A percentile compares a stretch with the other conserved stretches of the same genome.
phyloP scores from a whole-genome alignment of 2,329 filamentous ascomycete species.

The Arthrobotrys pseudoclavata region DNA sequence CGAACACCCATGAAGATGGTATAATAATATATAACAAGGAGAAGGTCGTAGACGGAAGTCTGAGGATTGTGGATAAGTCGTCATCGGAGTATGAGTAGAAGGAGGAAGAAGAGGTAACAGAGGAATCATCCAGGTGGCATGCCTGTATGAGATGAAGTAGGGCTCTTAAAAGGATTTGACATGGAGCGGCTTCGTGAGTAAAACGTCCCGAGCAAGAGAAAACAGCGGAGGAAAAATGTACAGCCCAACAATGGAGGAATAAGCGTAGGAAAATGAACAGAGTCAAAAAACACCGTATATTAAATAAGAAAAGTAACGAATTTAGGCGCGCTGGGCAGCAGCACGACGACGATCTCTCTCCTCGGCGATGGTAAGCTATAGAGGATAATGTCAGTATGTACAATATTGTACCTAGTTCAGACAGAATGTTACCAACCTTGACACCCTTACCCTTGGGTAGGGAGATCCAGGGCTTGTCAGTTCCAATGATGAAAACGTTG shows the following conservation, averaged over 20 bases:
- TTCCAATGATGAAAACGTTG: conserved; percentile 99
- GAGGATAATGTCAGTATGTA: conserved; percentile 61
- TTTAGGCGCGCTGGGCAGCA: conserved; percentile 63
- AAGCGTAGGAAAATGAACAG: conserved; percentile 57
- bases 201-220: conserved; percentile 50
- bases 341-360: conserved; percentile 98
- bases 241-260: conserved; percentile 58
- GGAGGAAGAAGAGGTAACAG: conserved; percentile 35
- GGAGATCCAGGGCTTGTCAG: conserved; percentile 99
- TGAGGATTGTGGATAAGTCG: conserved; percentile 39
- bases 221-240: conserved; percentile 59
- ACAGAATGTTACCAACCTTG: conserved; percentile 71
- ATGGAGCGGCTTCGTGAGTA: conserved; percentile 58
- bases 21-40: conserved; percentile 60
- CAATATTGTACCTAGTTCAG: conserved; percentile 1
- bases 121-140: conserved; percentile 53
- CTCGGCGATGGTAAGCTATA: conserved; percentile 91
- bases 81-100: conserved; percentile 35
- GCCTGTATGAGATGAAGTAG: conserved; percentile 43
- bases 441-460: conserved; percentile 99
- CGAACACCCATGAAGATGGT: conserved; percentile 57
- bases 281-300: conserved; percentile 58
- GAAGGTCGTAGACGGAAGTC: conserved; percentile 48
- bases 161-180: conserved; percentile 52
- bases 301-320: conserved; percentile 56